Evolutionary conservation across 2,329 filamentous ascomycete genomes (phyloP).

Genomic region (Verruconis gallopava): DNA sequence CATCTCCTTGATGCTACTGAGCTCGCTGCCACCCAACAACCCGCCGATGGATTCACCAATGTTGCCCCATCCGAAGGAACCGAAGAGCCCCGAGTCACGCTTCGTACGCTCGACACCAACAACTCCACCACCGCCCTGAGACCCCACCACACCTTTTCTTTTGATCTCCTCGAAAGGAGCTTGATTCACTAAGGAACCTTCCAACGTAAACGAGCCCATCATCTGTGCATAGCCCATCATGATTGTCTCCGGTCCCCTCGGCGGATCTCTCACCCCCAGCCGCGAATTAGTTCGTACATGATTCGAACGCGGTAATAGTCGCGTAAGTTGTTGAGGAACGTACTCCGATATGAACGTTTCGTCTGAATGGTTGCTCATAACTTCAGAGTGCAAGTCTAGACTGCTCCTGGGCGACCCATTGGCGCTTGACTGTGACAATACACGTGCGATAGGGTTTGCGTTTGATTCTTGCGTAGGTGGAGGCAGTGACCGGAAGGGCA

Average conservation of each 20-base stretch:
- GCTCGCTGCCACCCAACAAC: slow-evolving; percentile 70
- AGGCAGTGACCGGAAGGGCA: slow-evolving; percentile 17
- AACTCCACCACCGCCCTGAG: slow-evolving; percentile 70
- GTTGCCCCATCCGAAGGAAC: slow-evolving; percentile 75
- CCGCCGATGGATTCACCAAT: slow-evolving; percentile 82
- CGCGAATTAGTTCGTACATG: slow-evolving; percentile 12
- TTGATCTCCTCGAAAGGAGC: slow-evolving; percentile 92
- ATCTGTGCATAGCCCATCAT: slow-evolving; percentile 99
- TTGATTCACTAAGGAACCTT: slow-evolving; percentile 82
- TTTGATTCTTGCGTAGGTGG: slow-evolving; percentile 21
- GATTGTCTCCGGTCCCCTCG: slow-evolving; percentile 55
- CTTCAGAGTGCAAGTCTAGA: slow-evolving; percentile 75
- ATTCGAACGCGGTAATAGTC: slow-evolving; percentile 3
- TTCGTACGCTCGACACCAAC: slow-evolving; percentile 66
- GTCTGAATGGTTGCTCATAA: slow-evolving; percentile 82
- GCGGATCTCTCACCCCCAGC: slow-evolving; percentile 17
- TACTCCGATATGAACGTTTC: slow-evolving; percentile 91
- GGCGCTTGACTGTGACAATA: slow-evolving; percentile 66
- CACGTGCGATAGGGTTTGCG: slow-evolving; percentile 50
- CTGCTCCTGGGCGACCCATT: slow-evolving; percentile 77
- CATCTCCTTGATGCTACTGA: slow-evolving; percentile 94
- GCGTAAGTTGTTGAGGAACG: slow-evolving; percentile 36
- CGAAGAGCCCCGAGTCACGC: slow-evolving; percentile 65
- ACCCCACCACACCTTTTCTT: slow-evolving; percentile 77
- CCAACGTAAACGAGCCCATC: slow-evolving; percentile 79